A percentile compares a stretch with the other conserved stretches of the same genome.
Evolutionary conservation across 805 yeast species (phyloP).

Genomic region (Debaryomyces maramus): DNA sequence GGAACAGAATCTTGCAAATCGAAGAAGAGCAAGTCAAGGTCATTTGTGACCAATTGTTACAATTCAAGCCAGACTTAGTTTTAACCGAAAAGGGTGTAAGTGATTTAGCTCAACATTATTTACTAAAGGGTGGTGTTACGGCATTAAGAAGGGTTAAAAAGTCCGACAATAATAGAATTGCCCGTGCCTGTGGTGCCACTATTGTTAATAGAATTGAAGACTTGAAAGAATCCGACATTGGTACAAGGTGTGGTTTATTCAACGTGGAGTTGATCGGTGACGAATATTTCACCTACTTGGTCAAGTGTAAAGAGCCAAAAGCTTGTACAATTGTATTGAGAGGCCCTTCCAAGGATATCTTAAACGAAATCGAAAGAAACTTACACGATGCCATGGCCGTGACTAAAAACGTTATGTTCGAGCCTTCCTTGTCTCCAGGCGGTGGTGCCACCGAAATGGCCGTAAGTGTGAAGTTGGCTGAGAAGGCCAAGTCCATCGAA

Average conservation of each 20-base stretch:
- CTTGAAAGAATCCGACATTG: slow-evolving; percentile 85
- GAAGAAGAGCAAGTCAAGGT: slow-evolving; percentile 95
- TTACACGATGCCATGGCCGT: slow-evolving; percentile 99
- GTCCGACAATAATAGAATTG: slow-evolving; percentile 93
- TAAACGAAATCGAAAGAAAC: slow-evolving; percentile 95
- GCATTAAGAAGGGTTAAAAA: slow-evolving; percentile 93
- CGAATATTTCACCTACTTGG: slow-evolving; percentile 88
- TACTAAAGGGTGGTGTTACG: slow-evolving; percentile 89
- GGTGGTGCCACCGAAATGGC: slow-evolving; percentile 99
- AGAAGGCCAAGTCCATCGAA: slow-evolving; percentile 86
- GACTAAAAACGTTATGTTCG: slow-evolving; percentile 89
- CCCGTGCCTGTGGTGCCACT: slow-evolving; percentile 97
- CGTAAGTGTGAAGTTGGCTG: slow-evolving; percentile 81
- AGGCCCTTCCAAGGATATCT: slow-evolving; percentile 95
- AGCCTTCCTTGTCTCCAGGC: slow-evolving; percentile 95
- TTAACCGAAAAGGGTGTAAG: slow-evolving; percentile 98
- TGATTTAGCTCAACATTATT: slow-evolving; percentile 94
- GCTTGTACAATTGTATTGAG: slow-evolving; percentile 93
- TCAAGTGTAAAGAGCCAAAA: slow-evolving; percentile 77
- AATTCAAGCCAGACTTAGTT: slow-evolving; percentile 88
- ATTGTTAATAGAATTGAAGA: slow-evolving; percentile 96
- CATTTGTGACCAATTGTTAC: slow-evolving; percentile 81
- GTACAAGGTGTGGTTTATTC: slow-evolving; percentile 85
- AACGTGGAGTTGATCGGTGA: slow-evolving; percentile 95
- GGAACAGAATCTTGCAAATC: slow-evolving; percentile 91